Percentiles rank a stretch among this genome's conserved stretches.
phyloP scores from a whole-genome alignment of 768 basidiomycete species.

The Collybiopsis luxurians region DNA sequence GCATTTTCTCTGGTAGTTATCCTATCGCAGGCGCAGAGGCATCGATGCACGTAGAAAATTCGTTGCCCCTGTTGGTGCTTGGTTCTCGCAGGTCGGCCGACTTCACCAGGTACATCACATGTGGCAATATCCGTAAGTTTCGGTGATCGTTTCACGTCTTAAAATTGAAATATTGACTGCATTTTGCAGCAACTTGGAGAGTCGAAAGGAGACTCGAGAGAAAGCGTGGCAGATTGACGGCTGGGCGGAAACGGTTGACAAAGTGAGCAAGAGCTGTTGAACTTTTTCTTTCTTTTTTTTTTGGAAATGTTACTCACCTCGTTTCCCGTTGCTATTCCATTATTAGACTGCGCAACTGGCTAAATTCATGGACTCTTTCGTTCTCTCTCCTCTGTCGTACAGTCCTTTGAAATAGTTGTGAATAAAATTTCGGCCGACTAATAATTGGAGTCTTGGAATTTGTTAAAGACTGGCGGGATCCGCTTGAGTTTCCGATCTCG shows the following conservation, averaged over 20 bases:
- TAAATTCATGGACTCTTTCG: conserved; percentile 81
- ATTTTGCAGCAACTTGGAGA: conserved; percentile 62
- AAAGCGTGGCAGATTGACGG: conserved; percentile 93
- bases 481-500: background rate
- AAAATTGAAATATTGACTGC: conserved; percentile 1
- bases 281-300: background rate
- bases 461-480: background rate
- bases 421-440: background rate
- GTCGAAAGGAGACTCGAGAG: conserved; percentile 80
- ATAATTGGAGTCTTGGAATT: background rate
- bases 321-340: too few species aligned
- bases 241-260: conserved; percentile 93
- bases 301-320: too few species aligned
- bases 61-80: conserved; percentile 85
- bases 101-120: conserved; percentile 91
- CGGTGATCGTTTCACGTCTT: background rate
- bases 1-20: too few species aligned
- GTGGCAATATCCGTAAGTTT: conserved; percentile 91
- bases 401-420: conserved; percentile 73
- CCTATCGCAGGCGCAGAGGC: conserved; percentile 70
- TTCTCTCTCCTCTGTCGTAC: conserved; percentile 76
- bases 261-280: conserved; percentile 45
- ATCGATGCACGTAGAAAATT: conserved; percentile 91
- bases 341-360: conserved; percentile 89
- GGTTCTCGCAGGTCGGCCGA: conserved; percentile 86